Evolutionary conservation across 768 basidiomycete species (phyloP).

Genomic region (Auriscalpium orientale): DNA sequence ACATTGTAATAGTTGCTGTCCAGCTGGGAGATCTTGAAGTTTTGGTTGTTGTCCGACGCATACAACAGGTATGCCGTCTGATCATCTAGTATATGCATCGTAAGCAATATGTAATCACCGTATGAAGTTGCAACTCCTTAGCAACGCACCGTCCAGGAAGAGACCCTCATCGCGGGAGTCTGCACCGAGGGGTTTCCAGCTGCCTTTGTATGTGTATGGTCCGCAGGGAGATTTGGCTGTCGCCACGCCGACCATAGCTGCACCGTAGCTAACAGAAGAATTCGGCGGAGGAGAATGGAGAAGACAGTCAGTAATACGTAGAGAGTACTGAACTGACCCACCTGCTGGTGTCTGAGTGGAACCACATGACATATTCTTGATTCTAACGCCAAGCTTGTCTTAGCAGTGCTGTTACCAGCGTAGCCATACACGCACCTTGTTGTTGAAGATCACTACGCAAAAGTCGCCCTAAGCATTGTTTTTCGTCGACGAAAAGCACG

Average conservation of each 20-base stretch:
- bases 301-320: background rate
- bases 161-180: slow-evolving; percentile 55
- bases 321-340: slow-evolving; percentile 19
- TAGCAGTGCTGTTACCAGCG: no score
- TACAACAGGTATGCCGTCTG: slow-evolving; percentile 52
- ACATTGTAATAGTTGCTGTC: slow-evolving; percentile 56
- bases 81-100: slow-evolving; percentile 12
- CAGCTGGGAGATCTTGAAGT: slow-evolving; percentile 56
- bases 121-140: background rate
- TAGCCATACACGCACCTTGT: slow-evolving; percentile 26
- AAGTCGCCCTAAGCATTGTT: no score
- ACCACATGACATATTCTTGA: slow-evolving; percentile 64
- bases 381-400: slow-evolving; percentile 32
- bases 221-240: slow-evolving; percentile 53
- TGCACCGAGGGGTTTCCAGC: slow-evolving; percentile 49
- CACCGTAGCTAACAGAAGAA: slow-evolving; percentile 42
- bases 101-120: background rate
- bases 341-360: slow-evolving; percentile 58
- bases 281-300: background rate
- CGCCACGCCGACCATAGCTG: slow-evolving; percentile 57
- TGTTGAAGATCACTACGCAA: slow-evolving; percentile 37
- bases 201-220: slow-evolving; percentile 48
- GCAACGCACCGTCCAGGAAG: slow-evolving; percentile 41
- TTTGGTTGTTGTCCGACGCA: slow-evolving; percentile 61
- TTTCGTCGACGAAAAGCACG: background rate